Base-by-base conservation (phyloP, 1,284 basidiomycete genomes). In the Rhizoctonia solani region DNA sequence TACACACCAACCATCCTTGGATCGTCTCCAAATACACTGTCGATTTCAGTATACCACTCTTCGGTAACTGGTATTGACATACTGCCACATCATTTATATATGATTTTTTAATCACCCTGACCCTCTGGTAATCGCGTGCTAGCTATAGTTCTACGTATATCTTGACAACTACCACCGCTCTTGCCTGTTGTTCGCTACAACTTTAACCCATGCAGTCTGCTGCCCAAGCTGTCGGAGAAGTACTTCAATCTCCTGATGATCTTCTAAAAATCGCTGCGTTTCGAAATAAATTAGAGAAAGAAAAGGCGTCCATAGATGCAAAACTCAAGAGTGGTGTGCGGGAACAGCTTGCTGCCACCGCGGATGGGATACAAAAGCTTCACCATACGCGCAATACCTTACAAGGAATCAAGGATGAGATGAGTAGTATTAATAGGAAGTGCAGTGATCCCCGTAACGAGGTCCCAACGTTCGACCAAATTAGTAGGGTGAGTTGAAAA, bases 251-350 rank as follows among this genome's bases (percentile, higher is more conserved):
- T 29, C 95, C 95, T 1, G 95, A 98, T 76, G 96, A 98, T 78
- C 87, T 98, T 54, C 81, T 88, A 74, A 98, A 98, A 79, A 86
- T 98, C 53, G 82, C 86, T 2, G 87, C 92, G 0, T 93, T 94
- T 74, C 87, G 93, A 69, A 96, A 95, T 82, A 97, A 97, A 76
- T 84, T 98, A 29, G 89, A 95, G 78, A 97, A 96, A 78, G 96
- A 99, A 79, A 96, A 97, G 78, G 87, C 93, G 0, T 91, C 93
- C n/a, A 92, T 99, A 70, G 93, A 97, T 74, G 88, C 92, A 3
- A 86, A 96, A 74, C 86, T 99, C 52, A 92, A 95, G 74, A 89
- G 85, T 69, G 95, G 95, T 14, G 94, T 97, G 68, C 95, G 93
- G 76, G 93, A 96, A 70, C 96, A 98, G 77, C 83, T 99, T 6